A percentile compares a stretch with the other conserved stretches of the same genome.
Conservation (phyloP, 2,329 filamentous ascomycete species). For the Aspergillus pseudonomiae region DNA sequence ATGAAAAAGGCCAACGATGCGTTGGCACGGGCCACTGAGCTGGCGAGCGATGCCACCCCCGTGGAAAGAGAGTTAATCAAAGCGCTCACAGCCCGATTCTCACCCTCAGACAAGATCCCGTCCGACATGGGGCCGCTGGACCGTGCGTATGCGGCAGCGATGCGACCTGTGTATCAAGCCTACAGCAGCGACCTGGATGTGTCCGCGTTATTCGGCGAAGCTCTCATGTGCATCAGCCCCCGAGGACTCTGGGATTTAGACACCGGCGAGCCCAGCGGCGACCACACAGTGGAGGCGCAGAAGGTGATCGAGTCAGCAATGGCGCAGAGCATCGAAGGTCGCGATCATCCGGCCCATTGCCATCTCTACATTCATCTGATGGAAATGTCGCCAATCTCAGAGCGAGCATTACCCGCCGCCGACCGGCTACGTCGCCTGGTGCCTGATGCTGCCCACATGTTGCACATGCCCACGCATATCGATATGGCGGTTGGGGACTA, state of each 20-base stretch:
- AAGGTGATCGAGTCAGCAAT: constrained; percentile 62
- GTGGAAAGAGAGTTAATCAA: constrained; percentile 64
- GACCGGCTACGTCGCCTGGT: constrained; percentile 65
- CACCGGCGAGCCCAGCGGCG: constrained; percentile 55
- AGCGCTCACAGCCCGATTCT: constrained; percentile 53
- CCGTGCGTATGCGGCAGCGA: constrained; percentile 61
- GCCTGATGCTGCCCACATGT: constrained; percentile 69
- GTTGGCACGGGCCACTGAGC: constrained; percentile 44
- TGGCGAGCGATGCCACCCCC: constrained; percentile 41
- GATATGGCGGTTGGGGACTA: constrained; percentile 75
- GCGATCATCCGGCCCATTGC: constrained; percentile 66
- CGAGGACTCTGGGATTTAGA: constrained; percentile 64
- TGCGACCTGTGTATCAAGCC: constrained; percentile 54
- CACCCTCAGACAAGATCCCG: constrained; percentile 41
- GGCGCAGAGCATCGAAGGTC: constrained; percentile 46
- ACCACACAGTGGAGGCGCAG: constrained; percentile 51
- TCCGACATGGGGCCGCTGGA: constrained; percentile 58
- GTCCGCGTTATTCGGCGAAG: constrained; percentile 63
- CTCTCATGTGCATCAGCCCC: constrained; percentile 66
- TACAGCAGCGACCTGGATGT: constrained; percentile 63
- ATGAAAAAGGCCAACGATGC: constrained; percentile 51
- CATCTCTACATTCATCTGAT: constrained; percentile 77
- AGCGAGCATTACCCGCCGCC: constrained; percentile 62
- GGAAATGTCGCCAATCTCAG: constrained; percentile 71
- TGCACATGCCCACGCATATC: constrained; percentile 77